Percentiles rank a stretch among this genome's conserved stretches.
phyloP scores from a whole-genome alignment of 306 rosid genomes.

The Aeschynomene evenia region DNA sequence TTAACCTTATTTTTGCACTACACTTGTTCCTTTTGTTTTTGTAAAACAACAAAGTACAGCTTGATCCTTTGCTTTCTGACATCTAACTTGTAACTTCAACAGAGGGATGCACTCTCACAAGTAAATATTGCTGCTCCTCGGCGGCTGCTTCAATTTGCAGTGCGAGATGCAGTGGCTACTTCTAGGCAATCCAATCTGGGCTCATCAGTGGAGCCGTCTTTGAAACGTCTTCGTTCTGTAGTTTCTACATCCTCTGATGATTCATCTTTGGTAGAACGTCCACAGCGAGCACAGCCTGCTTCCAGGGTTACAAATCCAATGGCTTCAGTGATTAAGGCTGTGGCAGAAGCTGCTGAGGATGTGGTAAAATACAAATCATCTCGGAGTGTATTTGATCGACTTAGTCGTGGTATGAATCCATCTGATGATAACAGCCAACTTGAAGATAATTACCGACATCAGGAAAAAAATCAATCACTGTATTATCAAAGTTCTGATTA shows the following conservation, averaged over 20 bases:
- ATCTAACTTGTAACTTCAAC: constrained; percentile 39
- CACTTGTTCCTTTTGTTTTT: neutral
- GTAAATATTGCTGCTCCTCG: constrained; percentile 67
- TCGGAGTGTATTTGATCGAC: constrained; percentile 89
- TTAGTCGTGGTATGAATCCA: constrained; percentile 56
- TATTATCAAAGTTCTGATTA: constrained; percentile 43
- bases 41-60: neutral
- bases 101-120: constrained; percentile 67
- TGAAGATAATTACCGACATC: constrained; percentile 48
- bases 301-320: constrained; percentile 70
- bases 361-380: constrained; percentile 68
- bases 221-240: constrained; percentile 91
- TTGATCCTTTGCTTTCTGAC: constrained; percentile 22
- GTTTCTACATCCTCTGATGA: constrained; percentile 67
- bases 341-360: constrained; percentile 91
- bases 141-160: constrained; percentile 84
- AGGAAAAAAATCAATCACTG: constrained; percentile 38
- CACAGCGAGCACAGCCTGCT: constrained; percentile 49
- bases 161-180: constrained; percentile 85
- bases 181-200: constrained; percentile 47
- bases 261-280: constrained; percentile 53
- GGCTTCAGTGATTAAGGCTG: constrained; percentile 88
- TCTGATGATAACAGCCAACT: constrained; percentile 38
- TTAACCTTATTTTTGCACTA: neutral
- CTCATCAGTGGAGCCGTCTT: constrained; percentile 46